Evolutionary conservation across 495 filamentous ascomycete genomes (phyloP).

Genomic region (Glarea lozoyensis): DNA sequence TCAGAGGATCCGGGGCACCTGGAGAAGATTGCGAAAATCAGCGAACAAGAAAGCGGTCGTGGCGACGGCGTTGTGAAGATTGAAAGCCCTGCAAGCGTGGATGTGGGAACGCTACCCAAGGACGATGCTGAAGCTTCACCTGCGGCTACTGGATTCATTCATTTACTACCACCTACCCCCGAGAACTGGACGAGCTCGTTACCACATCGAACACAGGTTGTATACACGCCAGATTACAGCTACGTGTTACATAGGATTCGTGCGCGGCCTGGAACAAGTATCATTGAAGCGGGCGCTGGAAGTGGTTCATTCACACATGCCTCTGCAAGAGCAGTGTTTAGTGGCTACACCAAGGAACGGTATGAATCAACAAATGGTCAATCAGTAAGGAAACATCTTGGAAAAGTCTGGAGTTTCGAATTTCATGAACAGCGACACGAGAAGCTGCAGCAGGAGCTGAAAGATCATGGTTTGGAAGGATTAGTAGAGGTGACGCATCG

Average conservation of each 20-base stretch:
- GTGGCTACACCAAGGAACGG: slow-evolving; percentile 49
- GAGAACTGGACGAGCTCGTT: slow-evolving; percentile 87
- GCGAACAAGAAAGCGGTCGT: too few species aligned
- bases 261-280: slow-evolving; percentile 63
- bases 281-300: slow-evolving; percentile 92
- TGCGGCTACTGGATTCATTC: slow-evolving; percentile 77
- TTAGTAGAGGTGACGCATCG: slow-evolving; percentile 79
- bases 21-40: slow-evolving; percentile 20
- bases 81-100: slow-evolving; percentile 12
- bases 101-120: slow-evolving; percentile 10
- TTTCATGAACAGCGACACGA: slow-evolving; percentile 72
- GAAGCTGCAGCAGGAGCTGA: slow-evolving; percentile 65
- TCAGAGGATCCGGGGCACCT: slow-evolving; percentile 16
- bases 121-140: slow-evolving; percentile 33
- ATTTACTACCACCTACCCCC: slow-evolving; percentile 83
- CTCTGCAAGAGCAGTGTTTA: slow-evolving; percentile 77
- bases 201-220: slow-evolving; percentile 92
- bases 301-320: slow-evolving; percentile 96
- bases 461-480: slow-evolving; percentile 59
- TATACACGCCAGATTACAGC: slow-evolving; percentile 96
- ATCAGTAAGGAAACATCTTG: slow-evolving; percentile 34
- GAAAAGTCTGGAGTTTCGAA: slow-evolving; percentile 88
- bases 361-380: slow-evolving; percentile 7
- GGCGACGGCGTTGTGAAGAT: too few species aligned
- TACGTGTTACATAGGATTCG: slow-evolving; percentile 85